phyloP scores from a whole-genome alignment of 257 asterid species.

The Solanum lycopersicoides region DNA sequence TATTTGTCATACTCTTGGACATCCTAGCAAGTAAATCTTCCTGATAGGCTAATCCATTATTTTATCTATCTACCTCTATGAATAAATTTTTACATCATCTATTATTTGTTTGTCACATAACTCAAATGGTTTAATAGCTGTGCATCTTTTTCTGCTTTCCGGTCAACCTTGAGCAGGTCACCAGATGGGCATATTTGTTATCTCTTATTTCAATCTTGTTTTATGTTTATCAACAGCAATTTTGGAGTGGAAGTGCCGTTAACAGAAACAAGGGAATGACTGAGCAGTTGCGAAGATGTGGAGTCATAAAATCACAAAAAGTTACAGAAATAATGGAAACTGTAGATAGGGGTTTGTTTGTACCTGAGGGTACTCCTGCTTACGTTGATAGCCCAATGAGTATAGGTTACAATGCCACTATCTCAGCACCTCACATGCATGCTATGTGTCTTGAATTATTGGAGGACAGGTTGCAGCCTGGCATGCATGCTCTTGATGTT shows the following conservation, averaged over 20 bases:
- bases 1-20: background rate
- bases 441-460: conserved; percentile 85
- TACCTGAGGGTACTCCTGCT: conserved; percentile 70
- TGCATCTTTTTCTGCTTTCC: conserved; percentile 2
- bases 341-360: conserved; percentile 81
- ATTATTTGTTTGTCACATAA: background rate
- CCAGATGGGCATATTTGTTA: conserved; percentile 21
- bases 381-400: conserved; percentile 72
- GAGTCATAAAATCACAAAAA: conserved; percentile 43
- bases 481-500: conserved; percentile 83
- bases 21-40: background rate
- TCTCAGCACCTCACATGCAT: conserved; percentile 99
- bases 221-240: conserved; percentile 47
- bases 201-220: conserved; percentile 31
- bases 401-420: conserved; percentile 85
- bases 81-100: background rate
- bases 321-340: conserved; percentile 77
- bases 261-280: conserved; percentile 52
- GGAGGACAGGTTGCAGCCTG: conserved; percentile 81
- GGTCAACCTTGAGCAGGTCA: conserved; percentile 21
- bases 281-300: conserved; percentile 39
- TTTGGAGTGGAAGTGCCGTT: conserved; percentile 37
- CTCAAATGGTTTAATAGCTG: background rate
- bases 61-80: background rate
- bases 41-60: background rate